These are phyloP conservation scores for Coemansia sp. DNA, from an alignment of 192 early-diverging fungal species.

Conservation along the genomic window DNA sequence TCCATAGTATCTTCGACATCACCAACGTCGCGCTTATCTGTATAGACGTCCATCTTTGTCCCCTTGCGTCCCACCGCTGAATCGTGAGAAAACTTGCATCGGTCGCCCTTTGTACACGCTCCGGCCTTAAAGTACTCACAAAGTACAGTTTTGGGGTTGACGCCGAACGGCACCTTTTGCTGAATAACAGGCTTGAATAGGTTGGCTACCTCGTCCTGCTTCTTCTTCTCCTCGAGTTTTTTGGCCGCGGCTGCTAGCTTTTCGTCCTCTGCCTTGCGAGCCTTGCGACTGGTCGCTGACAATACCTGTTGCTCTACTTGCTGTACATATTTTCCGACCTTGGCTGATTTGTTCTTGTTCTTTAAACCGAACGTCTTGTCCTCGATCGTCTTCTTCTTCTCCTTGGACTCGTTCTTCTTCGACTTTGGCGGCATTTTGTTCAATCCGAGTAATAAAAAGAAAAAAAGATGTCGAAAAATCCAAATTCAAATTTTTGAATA, in stretches of 20 bases:
- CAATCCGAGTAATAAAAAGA: not conserved
- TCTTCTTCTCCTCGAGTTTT: slow-evolving; percentile 82
- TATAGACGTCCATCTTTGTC: slow-evolving; percentile 93
- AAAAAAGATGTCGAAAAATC: slow-evolving; percentile 8
- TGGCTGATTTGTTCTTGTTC: slow-evolving; percentile 97
- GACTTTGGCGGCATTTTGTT: slow-evolving; percentile 77
- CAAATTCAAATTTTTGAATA: not conserved
- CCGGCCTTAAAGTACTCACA: slow-evolving; percentile 94
- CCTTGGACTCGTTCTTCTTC: slow-evolving; percentile 64
- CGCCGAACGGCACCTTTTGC: slow-evolving; percentile 98
- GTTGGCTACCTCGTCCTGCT: slow-evolving; percentile 87
- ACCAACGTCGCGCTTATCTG: slow-evolving; percentile 69
- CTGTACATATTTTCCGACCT: slow-evolving; percentile 89
- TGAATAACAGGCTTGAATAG: slow-evolving; percentile 87
- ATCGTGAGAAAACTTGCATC: slow-evolving; percentile 99
- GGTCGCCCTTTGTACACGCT: slow-evolving; percentile 83
- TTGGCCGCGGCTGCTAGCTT: slow-evolving; percentile 65
- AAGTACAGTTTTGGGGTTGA: slow-evolving; percentile 93
- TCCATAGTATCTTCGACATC: slow-evolving; percentile 89
- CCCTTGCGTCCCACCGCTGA: slow-evolving; percentile 85
- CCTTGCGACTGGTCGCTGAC: slow-evolving; percentile 61
- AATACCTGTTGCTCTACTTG: slow-evolving; percentile 86
- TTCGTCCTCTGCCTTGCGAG: slow-evolving; percentile 56
- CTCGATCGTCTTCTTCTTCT: slow-evolving; percentile 83
- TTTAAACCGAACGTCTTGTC: slow-evolving; percentile 99